A percentile compares a stretch with the other conserved stretches of the same genome.
Conservation (phyloP, 257 asterid genomes). For the Vinca minor region DNA sequence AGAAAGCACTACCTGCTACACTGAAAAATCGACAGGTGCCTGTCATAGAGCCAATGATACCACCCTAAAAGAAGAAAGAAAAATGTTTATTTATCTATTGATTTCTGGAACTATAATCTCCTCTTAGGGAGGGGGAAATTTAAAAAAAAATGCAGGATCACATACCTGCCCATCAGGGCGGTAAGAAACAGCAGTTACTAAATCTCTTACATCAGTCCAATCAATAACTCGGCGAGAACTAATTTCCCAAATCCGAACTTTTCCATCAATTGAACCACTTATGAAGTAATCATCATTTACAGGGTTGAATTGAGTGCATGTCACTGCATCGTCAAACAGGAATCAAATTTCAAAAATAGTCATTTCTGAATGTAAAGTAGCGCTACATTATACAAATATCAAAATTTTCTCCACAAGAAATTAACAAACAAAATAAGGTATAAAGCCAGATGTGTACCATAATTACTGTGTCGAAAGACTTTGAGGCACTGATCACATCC, state of each 20-base stretch:
- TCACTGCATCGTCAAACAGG: slow-evolving; percentile 48
- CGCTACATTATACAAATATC: not conserved
- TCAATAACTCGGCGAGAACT: slow-evolving; percentile 62
- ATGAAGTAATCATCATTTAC: slow-evolving; percentile 62
- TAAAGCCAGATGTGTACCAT: slow-evolving; percentile 40
- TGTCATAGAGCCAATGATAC: slow-evolving; percentile 64
- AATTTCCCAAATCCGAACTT: slow-evolving; percentile 81
- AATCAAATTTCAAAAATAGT: slow-evolving; percentile 9
- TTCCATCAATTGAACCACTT: slow-evolving; percentile 95
- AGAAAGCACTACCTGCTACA: slow-evolving; percentile 51
- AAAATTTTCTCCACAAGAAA: not conserved
- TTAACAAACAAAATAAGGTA: not conserved
- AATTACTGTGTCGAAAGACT: slow-evolving; percentile 69
- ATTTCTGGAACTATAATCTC: not conserved
- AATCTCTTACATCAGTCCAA: slow-evolving; percentile 78
- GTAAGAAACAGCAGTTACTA: slow-evolving; percentile 80
- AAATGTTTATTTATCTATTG: slow-evolving; percentile 1
- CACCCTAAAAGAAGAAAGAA: slow-evolving; percentile 48
- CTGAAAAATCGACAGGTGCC: slow-evolving; percentile 68
- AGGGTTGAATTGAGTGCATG: slow-evolving; percentile 77
- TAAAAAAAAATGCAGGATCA: slow-evolving; percentile 4
- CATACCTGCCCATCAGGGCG: slow-evolving; percentile 81
- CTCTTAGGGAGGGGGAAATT: no score
- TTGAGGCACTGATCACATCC: slow-evolving; percentile 66
- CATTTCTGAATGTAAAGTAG: not conserved